Conservation (phyloP, 805 yeast species). For the Wickerhamomyces sydowiorum region DNA sequence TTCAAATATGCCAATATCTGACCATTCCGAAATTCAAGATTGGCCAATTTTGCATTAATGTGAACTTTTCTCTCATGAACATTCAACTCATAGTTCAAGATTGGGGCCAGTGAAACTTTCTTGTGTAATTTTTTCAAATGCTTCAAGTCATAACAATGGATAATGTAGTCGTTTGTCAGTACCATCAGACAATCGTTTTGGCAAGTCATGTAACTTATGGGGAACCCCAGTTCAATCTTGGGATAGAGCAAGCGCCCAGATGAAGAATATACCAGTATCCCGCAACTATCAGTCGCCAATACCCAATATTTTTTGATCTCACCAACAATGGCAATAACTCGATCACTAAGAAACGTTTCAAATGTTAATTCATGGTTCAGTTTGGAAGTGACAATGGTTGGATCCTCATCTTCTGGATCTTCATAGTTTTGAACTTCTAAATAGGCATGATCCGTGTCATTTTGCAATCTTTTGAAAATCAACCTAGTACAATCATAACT, state of each 20-base stretch:
- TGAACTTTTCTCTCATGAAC: slow-evolving; percentile 18
- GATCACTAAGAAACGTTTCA: slow-evolving; percentile 37
- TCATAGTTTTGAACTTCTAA: slow-evolving; percentile 26
- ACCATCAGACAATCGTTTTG: slow-evolving; percentile 30
- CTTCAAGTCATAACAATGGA: slow-evolving; percentile 46
- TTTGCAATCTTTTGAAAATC: slow-evolving; percentile 23
- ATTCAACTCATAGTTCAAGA: slow-evolving; percentile 34
- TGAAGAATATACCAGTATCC: slow-evolving; percentile 39
- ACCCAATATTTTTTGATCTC: slow-evolving; percentile 39
- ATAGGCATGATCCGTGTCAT: slow-evolving; percentile 24
- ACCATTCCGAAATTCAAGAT: slow-evolving; percentile 29
- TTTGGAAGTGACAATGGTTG: slow-evolving; percentile 33
- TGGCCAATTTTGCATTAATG: slow-evolving; percentile 17
- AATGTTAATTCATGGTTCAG: slow-evolving; percentile 28
- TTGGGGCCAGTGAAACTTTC: slow-evolving; percentile 47
- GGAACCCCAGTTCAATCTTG: slow-evolving; percentile 45
- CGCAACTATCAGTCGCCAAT: slow-evolving; percentile 54
- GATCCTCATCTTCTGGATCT: slow-evolving; percentile 28
- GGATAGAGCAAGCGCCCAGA: slow-evolving; percentile 43
- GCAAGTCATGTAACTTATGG: slow-evolving; percentile 34
- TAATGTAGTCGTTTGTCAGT: slow-evolving; percentile 44
- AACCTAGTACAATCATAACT: slow-evolving; percentile 10
- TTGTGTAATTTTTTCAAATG: slow-evolving; percentile 28
- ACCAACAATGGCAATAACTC: slow-evolving; percentile 34
- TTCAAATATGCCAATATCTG: slow-evolving; percentile 39